Percentiles rank a stretch among this genome's conserved stretches.
phyloP scores from a whole-genome alignment of 139 green algal genomes.

The Haematococcus sp. region DNA sequence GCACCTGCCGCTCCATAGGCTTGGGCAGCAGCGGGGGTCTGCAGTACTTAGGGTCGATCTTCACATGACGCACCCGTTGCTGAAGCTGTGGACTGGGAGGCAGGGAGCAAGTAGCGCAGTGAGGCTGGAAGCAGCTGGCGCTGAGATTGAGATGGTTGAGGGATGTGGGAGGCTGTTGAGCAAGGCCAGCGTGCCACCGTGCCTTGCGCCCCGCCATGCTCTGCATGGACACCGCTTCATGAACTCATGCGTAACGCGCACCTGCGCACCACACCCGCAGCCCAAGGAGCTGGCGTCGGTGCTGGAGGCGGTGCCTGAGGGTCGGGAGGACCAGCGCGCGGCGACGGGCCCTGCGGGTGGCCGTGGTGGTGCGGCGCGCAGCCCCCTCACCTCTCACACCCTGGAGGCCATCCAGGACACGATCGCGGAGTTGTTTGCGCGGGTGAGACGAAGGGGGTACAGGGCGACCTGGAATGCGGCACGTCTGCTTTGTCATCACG shows the following conservation, averaged over 20 bases:
- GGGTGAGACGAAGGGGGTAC: slow-evolving; percentile 27
- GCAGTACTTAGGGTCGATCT: too few relatives aligned
- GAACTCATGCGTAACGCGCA: neutral
- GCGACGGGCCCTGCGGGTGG: neutral
- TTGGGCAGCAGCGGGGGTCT: too few relatives aligned
- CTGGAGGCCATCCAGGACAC: slow-evolving; percentile 60
- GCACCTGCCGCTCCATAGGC: too few relatives aligned
- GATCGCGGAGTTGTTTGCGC: slow-evolving; percentile 70
- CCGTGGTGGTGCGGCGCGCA: neutral
- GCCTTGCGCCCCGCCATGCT: neutral
- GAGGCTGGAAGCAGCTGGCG: too few relatives aligned
- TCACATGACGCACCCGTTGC: too few relatives aligned
- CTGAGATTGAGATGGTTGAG: too few relatives aligned
- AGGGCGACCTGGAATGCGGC: too few relatives aligned
- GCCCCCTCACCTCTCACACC: slow-evolving; percentile 36
- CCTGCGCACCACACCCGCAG: slow-evolving; percentile 8
- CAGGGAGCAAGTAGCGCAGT: too few relatives aligned
- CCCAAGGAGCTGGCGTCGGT: slow-evolving; percentile 30
- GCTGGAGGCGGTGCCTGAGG: neutral
- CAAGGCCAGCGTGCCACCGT: neutral
- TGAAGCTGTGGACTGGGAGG: too few relatives aligned
- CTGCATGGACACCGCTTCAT: neutral
- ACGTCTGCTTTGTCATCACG: too few relatives aligned
- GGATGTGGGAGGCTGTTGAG: too few relatives aligned
- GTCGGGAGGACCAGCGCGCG: neutral